Evolutionary conservation across 1,284 basidiomycete genomes (phyloP), one percentile per base, ranked within the genome.

Genomic region (Ceratobasidium sp.): DNA sequence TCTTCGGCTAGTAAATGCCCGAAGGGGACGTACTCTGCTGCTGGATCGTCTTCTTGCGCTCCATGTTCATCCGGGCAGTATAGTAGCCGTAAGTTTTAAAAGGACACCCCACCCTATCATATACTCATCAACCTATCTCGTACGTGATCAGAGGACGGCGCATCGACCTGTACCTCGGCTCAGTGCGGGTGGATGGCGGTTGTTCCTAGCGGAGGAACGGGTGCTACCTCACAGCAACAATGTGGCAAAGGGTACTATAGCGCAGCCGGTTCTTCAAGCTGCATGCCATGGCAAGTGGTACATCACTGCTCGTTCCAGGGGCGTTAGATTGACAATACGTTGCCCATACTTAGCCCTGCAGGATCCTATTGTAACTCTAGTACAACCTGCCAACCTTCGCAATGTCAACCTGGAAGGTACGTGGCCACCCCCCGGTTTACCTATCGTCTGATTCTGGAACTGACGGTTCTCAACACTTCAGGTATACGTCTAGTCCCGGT

Each of bases 321-420:
- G 33, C 5, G 53, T 47, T 29, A 2, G 31, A 65, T 8, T 65
- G 15, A 41, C 9, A 11, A 2, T 24, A n/a, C 31, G 15, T 45
- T 29, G 15, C 15, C 33, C 7, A 29, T n/a, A 24, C n/a, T 9
- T 48, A 71, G 66, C 36, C 66, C 66, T 31, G 41, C 66, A 29
- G 66, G 66, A 19, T 57, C 53, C 6, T 71, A 57, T 44, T 71
- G 66, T 27, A 59, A 47, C 24, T 57, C 66, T 27, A 54, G 29
- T 47, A 59, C 66, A 7, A 71, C 66, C 15, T 71, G 66, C 54
- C 19, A 36, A 17, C 66, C 66, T n/a, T 3, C 22, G n/a, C 41
- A 57, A 29, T 71, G 66, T 41, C 53, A 57, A 29, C 66, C 66
- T 48, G 66, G 66, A 27, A 71, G 66, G 66, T 71, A 48, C 3